phyloP scores from a whole-genome alignment of 768 basidiomycete genomes.

The Phylloporus arenicola region DNA sequence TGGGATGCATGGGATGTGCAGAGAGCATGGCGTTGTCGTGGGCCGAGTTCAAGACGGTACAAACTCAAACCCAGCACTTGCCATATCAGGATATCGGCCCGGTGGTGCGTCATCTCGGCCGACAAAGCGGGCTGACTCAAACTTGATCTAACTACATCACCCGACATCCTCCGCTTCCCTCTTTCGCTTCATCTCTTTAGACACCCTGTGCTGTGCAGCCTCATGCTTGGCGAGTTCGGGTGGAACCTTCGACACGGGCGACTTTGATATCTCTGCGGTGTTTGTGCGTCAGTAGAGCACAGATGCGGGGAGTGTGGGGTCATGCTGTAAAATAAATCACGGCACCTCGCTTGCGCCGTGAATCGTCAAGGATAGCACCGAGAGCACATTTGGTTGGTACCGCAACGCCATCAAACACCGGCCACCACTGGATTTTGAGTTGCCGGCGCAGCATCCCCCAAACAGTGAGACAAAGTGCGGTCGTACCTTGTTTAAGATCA shows the following conservation, averaged over 20 bases:
- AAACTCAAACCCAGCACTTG: neutral
- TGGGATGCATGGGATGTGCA: slow-evolving; percentile 33
- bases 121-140: slow-evolving; percentile 3
- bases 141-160: slow-evolving; percentile 19
- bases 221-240: slow-evolving; percentile 88
- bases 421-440: neutral
- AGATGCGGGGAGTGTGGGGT: slow-evolving; percentile 6
- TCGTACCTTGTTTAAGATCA: slow-evolving; percentile 86
- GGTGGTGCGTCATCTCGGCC: slow-evolving; percentile 19
- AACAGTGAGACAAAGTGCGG: neutral
- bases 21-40: slow-evolving; percentile 30
- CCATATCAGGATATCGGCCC: slow-evolving; percentile 20
- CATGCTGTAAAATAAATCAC: neutral
- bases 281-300: slow-evolving; percentile 16
- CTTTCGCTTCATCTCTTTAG: slow-evolving; percentile 93
- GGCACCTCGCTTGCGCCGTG: neutral
- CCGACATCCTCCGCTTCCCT: slow-evolving; percentile 76
- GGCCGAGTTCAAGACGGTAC: neutral
- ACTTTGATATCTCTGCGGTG: slow-evolving; percentile 81
- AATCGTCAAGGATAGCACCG: neutral
- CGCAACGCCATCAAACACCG: neutral
- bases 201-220: slow-evolving; percentile 84
- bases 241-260: slow-evolving; percentile 86
- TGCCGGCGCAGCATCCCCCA: neutral
- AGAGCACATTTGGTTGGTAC: neutral